Evolutionary conservation across 345 rosid genomes (phyloP).

Genomic region (rapeseed (Brassica napus)): DNA sequence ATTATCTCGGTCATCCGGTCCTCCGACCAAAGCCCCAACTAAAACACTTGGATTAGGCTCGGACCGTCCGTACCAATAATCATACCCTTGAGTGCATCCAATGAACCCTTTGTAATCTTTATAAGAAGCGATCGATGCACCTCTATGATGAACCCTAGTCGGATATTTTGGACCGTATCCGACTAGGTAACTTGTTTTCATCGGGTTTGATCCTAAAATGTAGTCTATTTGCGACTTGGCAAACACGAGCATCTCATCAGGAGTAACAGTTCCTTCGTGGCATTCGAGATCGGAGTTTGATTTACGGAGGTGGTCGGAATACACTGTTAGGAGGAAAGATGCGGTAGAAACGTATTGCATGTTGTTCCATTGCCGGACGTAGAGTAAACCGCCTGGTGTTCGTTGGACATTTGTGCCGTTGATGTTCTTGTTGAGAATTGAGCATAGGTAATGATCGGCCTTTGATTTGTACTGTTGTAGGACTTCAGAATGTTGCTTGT

Average conservation of each 20-base stretch:
- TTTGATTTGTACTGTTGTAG: constrained; percentile 64
- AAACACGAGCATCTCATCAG: constrained; percentile 50
- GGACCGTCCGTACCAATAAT: constrained; percentile 48
- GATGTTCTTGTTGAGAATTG: constrained; percentile 70
- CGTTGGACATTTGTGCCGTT: constrained; percentile 52
- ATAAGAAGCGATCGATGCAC: constrained; percentile 78
- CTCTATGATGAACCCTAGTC: constrained; percentile 81
- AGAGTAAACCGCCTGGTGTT: constrained; percentile 78
- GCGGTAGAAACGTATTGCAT: constrained; percentile 92
- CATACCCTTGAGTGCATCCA: constrained; percentile 92
- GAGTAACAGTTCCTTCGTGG: constrained; percentile 44
- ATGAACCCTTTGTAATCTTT: constrained; percentile 77
- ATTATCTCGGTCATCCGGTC: constrained; percentile 60
- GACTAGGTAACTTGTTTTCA: constrained; percentile 81
- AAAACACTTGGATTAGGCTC: constrained; percentile 63
- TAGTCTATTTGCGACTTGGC: constrained; percentile 86
- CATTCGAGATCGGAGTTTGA: constrained; percentile 51
- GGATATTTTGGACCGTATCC: constrained; percentile 80
- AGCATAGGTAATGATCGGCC: constrained; percentile 79
- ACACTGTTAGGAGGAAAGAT: constrained; percentile 68
- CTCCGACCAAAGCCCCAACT: constrained; percentile 70
- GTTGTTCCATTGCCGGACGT: constrained; percentile 93
- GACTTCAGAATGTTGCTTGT: constrained; percentile 45
- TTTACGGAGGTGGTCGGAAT: constrained; percentile 60
- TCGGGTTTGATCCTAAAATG: constrained; percentile 78